Percentiles rank a stretch among this genome's conserved stretches.
Evolutionary conservation across 192 early-diverging fungal species (phyloP).

Genomic region (Coemansia sp.): DNA sequence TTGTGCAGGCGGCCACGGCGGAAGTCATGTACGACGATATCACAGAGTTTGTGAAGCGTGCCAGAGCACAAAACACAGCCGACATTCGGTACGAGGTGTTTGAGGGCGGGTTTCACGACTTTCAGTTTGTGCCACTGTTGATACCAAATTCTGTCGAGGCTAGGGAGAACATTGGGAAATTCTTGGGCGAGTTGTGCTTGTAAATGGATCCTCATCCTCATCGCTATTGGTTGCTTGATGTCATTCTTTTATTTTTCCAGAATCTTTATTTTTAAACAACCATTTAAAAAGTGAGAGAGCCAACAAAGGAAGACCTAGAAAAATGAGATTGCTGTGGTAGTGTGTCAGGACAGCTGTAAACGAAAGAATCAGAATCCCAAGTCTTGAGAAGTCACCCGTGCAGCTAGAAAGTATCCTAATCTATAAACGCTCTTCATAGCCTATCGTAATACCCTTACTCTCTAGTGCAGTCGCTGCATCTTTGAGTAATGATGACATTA

Average conservation of each 20-base stretch:
- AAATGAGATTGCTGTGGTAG: too few relatives aligned
- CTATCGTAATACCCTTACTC: too few relatives aligned
- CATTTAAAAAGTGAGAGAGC: too few relatives aligned
- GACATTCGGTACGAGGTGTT: background rate
- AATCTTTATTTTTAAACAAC: too few relatives aligned
- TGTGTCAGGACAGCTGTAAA: too few relatives aligned
- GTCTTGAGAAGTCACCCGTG: too few relatives aligned
- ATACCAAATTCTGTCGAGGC: background rate
- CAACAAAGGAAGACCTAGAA: too few relatives aligned
- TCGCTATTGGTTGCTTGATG: background rate
- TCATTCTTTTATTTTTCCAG: too few relatives aligned
- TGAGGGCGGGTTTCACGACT: constrained; percentile 40
- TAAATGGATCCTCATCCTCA: background rate
- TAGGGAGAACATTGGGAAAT: constrained; percentile 14
- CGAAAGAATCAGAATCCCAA: too few relatives aligned
- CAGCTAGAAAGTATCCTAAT: too few relatives aligned
- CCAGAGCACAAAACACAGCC: background rate
- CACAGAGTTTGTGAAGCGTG: constrained; percentile 26
- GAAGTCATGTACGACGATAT: constrained; percentile 51
- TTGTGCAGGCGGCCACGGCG: constrained; percentile 33
- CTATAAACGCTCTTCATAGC: too few relatives aligned
- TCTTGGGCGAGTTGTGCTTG: constrained; percentile 8
- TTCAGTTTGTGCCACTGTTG: constrained; percentile 16
- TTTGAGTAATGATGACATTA: background rate
- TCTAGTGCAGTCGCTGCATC: background rate